A percentile compares a stretch with the other conserved stretches of the same genome.
Evolutionary conservation across 2,329 filamentous ascomycete species (phyloP).

Genomic region (Cercospora sp.): DNA sequence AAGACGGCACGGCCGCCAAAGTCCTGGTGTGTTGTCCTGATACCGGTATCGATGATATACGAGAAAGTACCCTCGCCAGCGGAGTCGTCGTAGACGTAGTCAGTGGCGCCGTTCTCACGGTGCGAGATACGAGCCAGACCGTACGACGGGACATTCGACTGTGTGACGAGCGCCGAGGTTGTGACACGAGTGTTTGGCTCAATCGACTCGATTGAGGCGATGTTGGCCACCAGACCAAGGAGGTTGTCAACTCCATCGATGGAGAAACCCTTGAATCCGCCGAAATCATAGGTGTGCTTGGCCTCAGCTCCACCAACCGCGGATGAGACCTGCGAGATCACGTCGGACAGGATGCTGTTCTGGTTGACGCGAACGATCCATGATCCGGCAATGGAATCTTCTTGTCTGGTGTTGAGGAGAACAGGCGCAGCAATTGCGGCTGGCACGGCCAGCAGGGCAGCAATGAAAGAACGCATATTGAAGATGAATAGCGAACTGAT

Average conservation of each 20-base stretch:
- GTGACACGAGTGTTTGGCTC: constrained; percentile 43
- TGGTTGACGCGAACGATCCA: constrained; percentile 29
- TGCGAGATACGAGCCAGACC: constrained; percentile 47
- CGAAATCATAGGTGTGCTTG: constrained; percentile 42
- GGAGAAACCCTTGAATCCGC: constrained; percentile 43
- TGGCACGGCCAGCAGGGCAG: constrained; percentile 27
- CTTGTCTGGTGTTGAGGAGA: constrained; percentile 23
- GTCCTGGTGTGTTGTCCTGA: constrained; percentile 27
- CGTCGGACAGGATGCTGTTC: constrained; percentile 21
- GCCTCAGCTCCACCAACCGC: constrained; percentile 23
- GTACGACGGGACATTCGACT: constrained; percentile 42
- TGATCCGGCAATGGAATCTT: constrained; percentile 25
- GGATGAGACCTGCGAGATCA: constrained; percentile 22
- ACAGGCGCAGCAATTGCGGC: constrained; percentile 28
- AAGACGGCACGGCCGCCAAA: constrained; percentile 34
- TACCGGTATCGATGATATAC: constrained; percentile 33
- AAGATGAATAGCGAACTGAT: neutral
- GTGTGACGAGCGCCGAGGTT: constrained; percentile 41
- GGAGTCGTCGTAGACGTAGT: constrained; percentile 44
- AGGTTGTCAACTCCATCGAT: constrained; percentile 39
- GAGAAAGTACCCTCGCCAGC: constrained; percentile 36
- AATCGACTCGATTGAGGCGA: constrained; percentile 40
- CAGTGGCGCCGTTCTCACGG: constrained; percentile 32
- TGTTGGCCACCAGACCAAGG: constrained; percentile 32
- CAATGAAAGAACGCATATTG: constrained; percentile 28